These are phyloP conservation scores for Trichoderma arundinaceum DNA, from an alignment of 2,329 filamentous ascomycete genomes.

Conservation along the genomic window DNA sequence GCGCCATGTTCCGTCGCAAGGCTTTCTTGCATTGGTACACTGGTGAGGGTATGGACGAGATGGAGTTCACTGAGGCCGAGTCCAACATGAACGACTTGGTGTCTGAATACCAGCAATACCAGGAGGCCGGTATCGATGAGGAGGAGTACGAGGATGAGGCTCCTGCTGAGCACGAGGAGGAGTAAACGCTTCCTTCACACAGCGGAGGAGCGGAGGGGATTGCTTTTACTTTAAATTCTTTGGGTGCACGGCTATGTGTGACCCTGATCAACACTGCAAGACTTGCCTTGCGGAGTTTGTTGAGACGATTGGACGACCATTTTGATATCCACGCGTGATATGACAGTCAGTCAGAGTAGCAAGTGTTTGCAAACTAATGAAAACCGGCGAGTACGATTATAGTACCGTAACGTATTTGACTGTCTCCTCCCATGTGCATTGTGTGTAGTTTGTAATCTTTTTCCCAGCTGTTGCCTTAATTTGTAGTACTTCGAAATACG, in stretches of 20 bases:
- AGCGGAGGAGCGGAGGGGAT: background rate
- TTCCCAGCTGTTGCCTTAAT: background rate
- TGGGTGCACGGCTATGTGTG: slow-evolving; percentile 19
- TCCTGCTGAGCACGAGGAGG: slow-evolving; percentile 46
- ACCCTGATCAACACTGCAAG: slow-evolving; percentile 27
- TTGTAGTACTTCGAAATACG: too few species aligned
- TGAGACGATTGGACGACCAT: slow-evolving; percentile 45
- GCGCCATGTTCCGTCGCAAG: slow-evolving; percentile 99
- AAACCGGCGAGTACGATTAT: slow-evolving; percentile 43
- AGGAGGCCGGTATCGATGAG: slow-evolving; percentile 97
- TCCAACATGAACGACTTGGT: slow-evolving; percentile 99
- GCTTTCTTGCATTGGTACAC: slow-evolving; percentile 99
- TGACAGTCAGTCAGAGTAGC: slow-evolving; percentile 38
- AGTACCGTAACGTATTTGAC: slow-evolving; percentile 33
- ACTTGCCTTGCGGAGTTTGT: slow-evolving; percentile 38
- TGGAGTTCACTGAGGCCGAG: slow-evolving; percentile 99
- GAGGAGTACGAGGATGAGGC: slow-evolving; percentile 91
- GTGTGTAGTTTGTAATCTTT: background rate
- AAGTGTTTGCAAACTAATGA: slow-evolving; percentile 42
- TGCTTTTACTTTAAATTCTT: slow-evolving; percentile 25
- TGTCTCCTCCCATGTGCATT: background rate
- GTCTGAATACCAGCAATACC: slow-evolving; percentile 99
- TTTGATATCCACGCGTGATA: slow-evolving; percentile 49
- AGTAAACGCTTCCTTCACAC: slow-evolving; percentile 18
- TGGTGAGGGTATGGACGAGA: slow-evolving; percentile 99